phyloP scores from a whole-genome alignment of 306 rosid species.

The Acacia acuminata region DNA sequence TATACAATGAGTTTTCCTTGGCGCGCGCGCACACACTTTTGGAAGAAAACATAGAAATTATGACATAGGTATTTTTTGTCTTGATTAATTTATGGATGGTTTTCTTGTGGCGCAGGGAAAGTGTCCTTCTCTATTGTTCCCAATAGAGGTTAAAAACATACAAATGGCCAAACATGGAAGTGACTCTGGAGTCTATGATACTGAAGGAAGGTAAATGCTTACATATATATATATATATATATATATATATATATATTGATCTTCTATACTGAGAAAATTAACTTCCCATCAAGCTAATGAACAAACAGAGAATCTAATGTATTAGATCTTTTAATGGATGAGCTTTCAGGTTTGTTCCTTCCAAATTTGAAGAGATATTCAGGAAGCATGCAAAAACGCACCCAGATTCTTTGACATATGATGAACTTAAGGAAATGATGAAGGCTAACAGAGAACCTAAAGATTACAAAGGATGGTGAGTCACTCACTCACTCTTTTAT shows the following conservation, averaged over 20 bases:
- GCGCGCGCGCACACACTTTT: too few relatives aligned
- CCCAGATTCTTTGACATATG: constrained; percentile 62
- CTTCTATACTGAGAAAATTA: too few relatives aligned
- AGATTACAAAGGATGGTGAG: constrained; percentile 71
- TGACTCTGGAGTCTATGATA: constrained; percentile 82
- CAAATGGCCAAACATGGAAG: constrained; percentile 73
- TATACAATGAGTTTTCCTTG: background rate
- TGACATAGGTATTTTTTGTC: too few relatives aligned
- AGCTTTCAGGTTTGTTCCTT: constrained; percentile 66
- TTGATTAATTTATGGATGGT: background rate
- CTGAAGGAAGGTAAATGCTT: constrained; percentile 65
- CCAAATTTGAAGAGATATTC: constrained; percentile 81
- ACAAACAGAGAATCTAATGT: too few relatives aligned
- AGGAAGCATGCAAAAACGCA: constrained; percentile 52
- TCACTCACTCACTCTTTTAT: background rate
- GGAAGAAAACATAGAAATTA: background rate
- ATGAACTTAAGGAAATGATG: constrained; percentile 58
- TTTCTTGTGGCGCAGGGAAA: constrained; percentile 60
- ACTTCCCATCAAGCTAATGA: too few relatives aligned
- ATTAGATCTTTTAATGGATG: background rate
- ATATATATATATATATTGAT: too few relatives aligned
- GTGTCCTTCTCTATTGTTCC: constrained; percentile 56
- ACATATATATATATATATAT: too few relatives aligned
- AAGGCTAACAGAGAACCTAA: constrained; percentile 66
- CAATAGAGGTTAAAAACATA: constrained; percentile 70